Conservation (phyloP, 306 rosid genomes). For the Oemleria cerasiformis region DNA sequence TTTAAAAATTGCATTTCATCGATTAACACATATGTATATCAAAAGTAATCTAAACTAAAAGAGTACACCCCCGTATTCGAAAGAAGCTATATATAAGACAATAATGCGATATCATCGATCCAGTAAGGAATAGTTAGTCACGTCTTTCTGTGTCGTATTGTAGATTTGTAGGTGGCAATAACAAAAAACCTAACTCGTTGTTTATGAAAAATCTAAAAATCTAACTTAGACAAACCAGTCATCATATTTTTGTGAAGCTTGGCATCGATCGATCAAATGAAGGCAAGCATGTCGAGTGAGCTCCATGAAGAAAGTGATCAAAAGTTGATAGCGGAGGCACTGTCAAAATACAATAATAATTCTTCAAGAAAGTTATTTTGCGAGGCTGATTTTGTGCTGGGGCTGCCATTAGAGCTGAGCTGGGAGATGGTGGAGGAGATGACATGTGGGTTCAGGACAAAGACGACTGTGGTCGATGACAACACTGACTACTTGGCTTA, state of each 20-base stretch:
- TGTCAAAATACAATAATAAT: neutral
- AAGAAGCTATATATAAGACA: neutral
- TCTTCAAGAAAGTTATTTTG: neutral
- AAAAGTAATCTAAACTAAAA: too few species aligned
- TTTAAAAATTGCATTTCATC: too few species aligned
- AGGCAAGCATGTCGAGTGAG: neutral
- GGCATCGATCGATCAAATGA: neutral
- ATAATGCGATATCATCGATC: neutral
- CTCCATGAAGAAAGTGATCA: neutral
- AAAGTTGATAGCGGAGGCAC: slow-evolving; percentile 1
- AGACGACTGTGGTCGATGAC: slow-evolving; percentile 6
- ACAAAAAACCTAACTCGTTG: neutral
- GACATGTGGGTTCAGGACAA: slow-evolving; percentile 13
- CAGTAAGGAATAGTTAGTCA: slow-evolving; percentile 2
- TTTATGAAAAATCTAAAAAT: neutral
- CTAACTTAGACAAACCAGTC: too few species aligned
- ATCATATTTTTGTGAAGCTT: too few species aligned
- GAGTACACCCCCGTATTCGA: neutral
- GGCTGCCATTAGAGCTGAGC: slow-evolving; percentile 21
- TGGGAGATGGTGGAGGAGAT: slow-evolving; percentile 20
- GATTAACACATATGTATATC: too few species aligned
- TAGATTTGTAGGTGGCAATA: neutral
- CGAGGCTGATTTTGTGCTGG: slow-evolving; percentile 1
- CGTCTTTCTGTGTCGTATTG: neutral
- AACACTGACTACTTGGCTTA: neutral